Evolutionary conservation across 2,329 filamentous ascomycete species (phyloP).

Genomic region (Aspergillus aculeatinus): DNA sequence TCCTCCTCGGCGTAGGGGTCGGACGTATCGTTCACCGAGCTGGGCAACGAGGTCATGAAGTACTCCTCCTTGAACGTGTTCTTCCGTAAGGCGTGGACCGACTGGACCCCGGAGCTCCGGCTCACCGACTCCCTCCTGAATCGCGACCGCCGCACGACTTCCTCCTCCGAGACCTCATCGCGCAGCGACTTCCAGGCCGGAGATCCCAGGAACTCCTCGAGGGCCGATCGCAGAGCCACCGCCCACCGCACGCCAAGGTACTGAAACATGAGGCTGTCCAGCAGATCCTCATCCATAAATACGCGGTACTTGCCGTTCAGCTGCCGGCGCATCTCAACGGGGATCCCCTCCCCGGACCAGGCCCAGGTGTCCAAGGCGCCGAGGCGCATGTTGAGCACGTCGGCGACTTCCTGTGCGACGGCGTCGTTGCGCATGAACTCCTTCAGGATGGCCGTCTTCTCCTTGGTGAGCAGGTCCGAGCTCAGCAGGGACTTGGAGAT

Average conservation of each 20-base stretch:
- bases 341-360: conserved; percentile 49
- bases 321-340: conserved; percentile 53
- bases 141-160: conserved; percentile 46
- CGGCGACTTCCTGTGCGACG: conserved; percentile 54
- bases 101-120: conserved; percentile 12
- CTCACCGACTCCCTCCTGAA: conserved; percentile 31
- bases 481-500: conserved; percentile 52
- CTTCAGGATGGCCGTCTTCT: conserved; percentile 52
- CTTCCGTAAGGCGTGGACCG: conserved; percentile 36
- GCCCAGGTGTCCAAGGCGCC: conserved; percentile 52
- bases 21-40: conserved; percentile 37
- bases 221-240: conserved; percentile 47
- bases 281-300: conserved; percentile 59
- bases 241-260: conserved; percentile 56
- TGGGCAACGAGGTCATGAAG: conserved; percentile 58
- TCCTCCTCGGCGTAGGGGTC: conserved; percentile 43
- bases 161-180: conserved; percentile 35
- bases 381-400: conserved; percentile 59
- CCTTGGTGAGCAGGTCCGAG: conserved; percentile 52
- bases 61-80: conserved; percentile 47
- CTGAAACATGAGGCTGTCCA: conserved; percentile 56
- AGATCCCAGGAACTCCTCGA: conserved; percentile 38
- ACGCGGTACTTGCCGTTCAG: conserved; percentile 60
- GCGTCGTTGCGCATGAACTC: conserved; percentile 52
- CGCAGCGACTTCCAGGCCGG: conserved; percentile 44